phyloP scores from a whole-genome alignment of 805 yeast species.

The Ogataea saltuana region DNA sequence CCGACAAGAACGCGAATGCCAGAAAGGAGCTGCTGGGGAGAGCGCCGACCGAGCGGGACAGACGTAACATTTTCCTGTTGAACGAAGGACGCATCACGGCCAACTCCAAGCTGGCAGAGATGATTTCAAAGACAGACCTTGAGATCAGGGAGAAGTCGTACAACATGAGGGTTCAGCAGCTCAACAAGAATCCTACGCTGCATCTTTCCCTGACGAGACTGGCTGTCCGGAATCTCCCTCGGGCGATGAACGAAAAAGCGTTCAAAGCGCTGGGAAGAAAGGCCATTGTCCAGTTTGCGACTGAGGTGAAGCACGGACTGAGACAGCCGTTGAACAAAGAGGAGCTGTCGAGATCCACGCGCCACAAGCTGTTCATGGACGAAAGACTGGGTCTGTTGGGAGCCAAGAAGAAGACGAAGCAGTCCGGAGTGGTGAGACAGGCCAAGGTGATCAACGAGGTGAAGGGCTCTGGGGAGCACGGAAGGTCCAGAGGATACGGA shows the following conservation, averaged over 20 bases:
- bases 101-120: constrained; percentile 73
- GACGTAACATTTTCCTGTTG: constrained; percentile 77
- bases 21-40: constrained; percentile 80
- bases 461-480: constrained; percentile 81
- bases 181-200: constrained; percentile 85
- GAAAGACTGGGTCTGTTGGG: constrained; percentile 39
- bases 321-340: constrained; percentile 90
- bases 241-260: constrained; percentile 86
- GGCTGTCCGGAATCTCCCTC: constrained; percentile 91
- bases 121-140: constrained; percentile 69
- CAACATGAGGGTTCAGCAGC: constrained; percentile 82
- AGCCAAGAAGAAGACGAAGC: constrained; percentile 59
- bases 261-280: constrained; percentile 90
- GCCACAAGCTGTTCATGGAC: constrained; percentile 48
- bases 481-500: constrained; percentile 96
- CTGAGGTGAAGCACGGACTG: constrained; percentile 69
- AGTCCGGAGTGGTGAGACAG: constrained; percentile 89
- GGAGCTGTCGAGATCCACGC: constrained; percentile 78
- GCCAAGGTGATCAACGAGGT: constrained; percentile 92
- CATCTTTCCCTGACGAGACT: constrained; percentile 93
- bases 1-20: constrained; percentile 69
- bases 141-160: constrained; percentile 88
- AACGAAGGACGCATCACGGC: constrained; percentile 92
- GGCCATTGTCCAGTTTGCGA: constrained; percentile 93
- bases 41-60: constrained; percentile 76